Evolutionary conservation across 2,329 filamentous ascomycete species (phyloP).

Genomic region (Podosphaera leucotricha): DNA sequence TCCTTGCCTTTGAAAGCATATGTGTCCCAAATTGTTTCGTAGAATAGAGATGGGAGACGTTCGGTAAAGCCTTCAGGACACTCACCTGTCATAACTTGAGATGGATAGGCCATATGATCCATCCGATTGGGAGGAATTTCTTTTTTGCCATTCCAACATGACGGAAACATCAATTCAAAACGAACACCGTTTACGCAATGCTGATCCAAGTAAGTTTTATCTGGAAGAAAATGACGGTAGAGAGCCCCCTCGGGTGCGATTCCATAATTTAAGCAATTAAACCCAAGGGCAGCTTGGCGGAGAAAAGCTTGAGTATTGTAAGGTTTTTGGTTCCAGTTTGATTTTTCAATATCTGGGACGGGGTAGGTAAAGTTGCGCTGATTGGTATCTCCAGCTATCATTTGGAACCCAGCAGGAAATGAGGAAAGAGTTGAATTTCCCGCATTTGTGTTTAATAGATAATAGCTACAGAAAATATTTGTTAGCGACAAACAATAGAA

Average conservation of each 20-base stretch:
- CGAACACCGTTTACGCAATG: constrained; percentile 67
- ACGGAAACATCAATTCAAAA: constrained; percentile 69
- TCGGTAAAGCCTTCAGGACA: constrained; percentile 48
- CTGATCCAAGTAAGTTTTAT: constrained; percentile 55
- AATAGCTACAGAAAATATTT: constrained; percentile 36
- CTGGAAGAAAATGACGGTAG: constrained; percentile 59
- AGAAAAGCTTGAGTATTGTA: constrained; percentile 44
- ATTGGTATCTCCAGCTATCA: constrained; percentile 52
- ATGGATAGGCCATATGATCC: constrained; percentile 55
- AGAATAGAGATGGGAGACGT: constrained; percentile 55
- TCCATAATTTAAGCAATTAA: constrained; percentile 82
- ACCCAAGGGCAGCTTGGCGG: constrained; percentile 61
- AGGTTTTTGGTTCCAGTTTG: constrained; percentile 32
- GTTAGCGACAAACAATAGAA: not conserved
- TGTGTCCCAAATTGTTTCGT: constrained; percentile 67
- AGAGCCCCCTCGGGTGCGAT: constrained; percentile 31
- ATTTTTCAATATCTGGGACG: constrained; percentile 43
- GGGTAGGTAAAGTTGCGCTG: constrained; percentile 46
- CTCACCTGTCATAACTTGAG: constrained; percentile 48
- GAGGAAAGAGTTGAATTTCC: constrained; percentile 36
- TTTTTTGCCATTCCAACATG: constrained; percentile 63
- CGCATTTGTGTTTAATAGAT: constrained; percentile 43
- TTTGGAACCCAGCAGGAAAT: constrained; percentile 56
- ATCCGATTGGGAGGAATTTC: constrained; percentile 28
- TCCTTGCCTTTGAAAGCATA: constrained; percentile 33